A percentile compares a stretch with the other conserved stretches of the same genome.
Conservation (phyloP, 257 asterid genomes). For the Ballota nigra region DNA sequence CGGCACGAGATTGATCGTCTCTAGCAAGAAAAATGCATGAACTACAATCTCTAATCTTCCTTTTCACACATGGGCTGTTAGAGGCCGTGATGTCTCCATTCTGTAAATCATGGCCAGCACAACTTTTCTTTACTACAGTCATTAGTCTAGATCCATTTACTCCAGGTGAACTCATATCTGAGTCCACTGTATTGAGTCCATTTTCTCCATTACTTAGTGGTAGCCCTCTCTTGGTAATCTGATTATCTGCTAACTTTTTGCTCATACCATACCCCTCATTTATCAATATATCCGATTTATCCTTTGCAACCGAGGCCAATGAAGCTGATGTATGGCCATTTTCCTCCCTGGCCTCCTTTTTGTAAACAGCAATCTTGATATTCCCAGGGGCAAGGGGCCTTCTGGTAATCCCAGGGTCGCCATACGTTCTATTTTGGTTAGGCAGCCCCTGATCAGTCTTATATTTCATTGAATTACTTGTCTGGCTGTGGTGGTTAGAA, state of each 20-base stretch:
- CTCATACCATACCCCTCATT: conserved; percentile 37
- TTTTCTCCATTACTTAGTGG: conserved; percentile 37
- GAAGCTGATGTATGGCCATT: conserved; percentile 34
- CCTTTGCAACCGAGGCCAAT: conserved; percentile 32
- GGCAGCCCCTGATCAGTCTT: conserved; percentile 39
- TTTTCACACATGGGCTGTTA: conserved; percentile 51
- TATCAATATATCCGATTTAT: conserved; percentile 29
- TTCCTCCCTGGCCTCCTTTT: conserved; percentile 42
- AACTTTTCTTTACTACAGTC: conserved; percentile 20
- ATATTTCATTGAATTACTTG: conserved; percentile 25
- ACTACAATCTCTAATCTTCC: conserved; percentile 41
- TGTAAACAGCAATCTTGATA: conserved; percentile 38
- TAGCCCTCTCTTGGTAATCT: conserved; percentile 25
- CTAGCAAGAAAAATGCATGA: conserved; percentile 54
- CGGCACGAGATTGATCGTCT: conserved; percentile 55
- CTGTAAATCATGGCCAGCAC: conserved; percentile 29
- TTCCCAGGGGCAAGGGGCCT: conserved; percentile 44
- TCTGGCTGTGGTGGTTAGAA: conserved; percentile 37
- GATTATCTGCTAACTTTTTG: conserved; percentile 29
- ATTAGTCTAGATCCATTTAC: conserved; percentile 26
- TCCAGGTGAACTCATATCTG: conserved; percentile 32
- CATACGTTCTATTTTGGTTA: conserved; percentile 31
- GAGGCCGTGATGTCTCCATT: conserved; percentile 37
- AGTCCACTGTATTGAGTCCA: conserved; percentile 23
- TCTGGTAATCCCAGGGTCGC: conserved; percentile 34